Evolutionary conservation across 306 rosid genomes (phyloP), one percentile per base, ranked within the genome.

Genomic region (Begonia masoniana): DNA sequence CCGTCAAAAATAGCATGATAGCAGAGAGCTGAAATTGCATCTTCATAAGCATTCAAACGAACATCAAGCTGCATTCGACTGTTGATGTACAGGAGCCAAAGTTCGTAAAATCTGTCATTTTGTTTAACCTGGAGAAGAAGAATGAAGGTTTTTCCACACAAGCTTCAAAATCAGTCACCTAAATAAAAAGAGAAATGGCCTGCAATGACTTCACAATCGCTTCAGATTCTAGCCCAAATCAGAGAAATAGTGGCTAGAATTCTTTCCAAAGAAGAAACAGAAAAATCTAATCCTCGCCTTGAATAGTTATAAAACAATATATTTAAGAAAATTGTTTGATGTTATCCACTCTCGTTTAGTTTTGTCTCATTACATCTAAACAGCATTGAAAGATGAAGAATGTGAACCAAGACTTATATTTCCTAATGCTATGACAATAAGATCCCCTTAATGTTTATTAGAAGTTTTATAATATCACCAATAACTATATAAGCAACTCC

Each of bases 41-140:
- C 66, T 58, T 75, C 83, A 64, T 76, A 91, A 60, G 91, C 78
- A 61, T 41, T 68, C 68, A 89, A 71, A 43, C 80, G 80, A 45
- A 81, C 91, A 65, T 77, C 77, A 60, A 59, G 55, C 42, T 45
- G 49, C 65, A 16, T 49, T 67, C 83, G 87, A 70, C 94, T 83
- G 68, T 91, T 81, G 70, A 91, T 78, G 76, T 73, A 91, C 88
- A 91, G 73, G 15, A 91, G 87, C 97, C 97, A 91, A 43, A 91
- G 82, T 65, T 76, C 80, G 70, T 80, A 91, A 57, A 92, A 82
- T 69, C 52, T 79, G 61, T 72, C 79, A 66, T 77, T 81, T 72
- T 64, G 76, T 59, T 78, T 76, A 67, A 91, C 92, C 97, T 91
- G 85, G 70, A 58, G 71, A 78, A 62, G 57, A 74, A 62, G 36